Evolutionary conservation across 1,139 yeast species (phyloP).

Genomic region (Zhuliangozyma parablackwelliae): DNA sequence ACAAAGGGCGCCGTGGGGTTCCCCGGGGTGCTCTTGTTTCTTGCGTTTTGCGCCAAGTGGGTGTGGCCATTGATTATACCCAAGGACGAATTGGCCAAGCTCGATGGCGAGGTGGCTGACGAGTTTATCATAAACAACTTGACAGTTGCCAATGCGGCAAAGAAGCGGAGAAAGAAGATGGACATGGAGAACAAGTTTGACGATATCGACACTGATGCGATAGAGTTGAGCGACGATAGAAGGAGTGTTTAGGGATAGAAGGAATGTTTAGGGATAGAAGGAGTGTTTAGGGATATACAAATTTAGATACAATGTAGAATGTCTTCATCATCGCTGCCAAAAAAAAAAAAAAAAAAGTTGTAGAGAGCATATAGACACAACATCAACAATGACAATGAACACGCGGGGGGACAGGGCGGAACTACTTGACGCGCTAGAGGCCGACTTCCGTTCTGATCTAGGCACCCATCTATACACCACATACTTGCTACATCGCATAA

Average conservation of each 20-base stretch:
- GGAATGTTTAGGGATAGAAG: too few relatives aligned
- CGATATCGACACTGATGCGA: conserved; percentile 1
- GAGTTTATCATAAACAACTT: conserved; percentile 42
- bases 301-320: too few relatives aligned
- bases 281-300: too few relatives aligned
- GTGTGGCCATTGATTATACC: conserved; percentile 69
- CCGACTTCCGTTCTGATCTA: conserved; percentile 42
- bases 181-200: conserved; percentile 3
- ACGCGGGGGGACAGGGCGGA: conserved; percentile 20
- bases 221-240: not conserved
- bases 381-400: conserved; percentile 6
- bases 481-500: conserved; percentile 33
- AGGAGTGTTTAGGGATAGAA: not conserved
- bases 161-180: conserved; percentile 7
- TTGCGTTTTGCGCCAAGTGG: conserved; percentile 60
- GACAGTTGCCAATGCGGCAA: conserved; percentile 15
- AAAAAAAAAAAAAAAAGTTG: too few relatives aligned
- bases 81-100: conserved; percentile 48
- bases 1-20: conserved; percentile 93
- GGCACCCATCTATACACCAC: conserved; percentile 51
- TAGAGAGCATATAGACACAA: too few relatives aligned
- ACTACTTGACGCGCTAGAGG: conserved; percentile 35
- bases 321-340: too few relatives aligned
- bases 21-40: conserved; percentile 67
- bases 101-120: conserved; percentile 77